Conservation (phyloP, 2,329 filamentous ascomycete species). For the Aureobasidium uvarum region DNA sequence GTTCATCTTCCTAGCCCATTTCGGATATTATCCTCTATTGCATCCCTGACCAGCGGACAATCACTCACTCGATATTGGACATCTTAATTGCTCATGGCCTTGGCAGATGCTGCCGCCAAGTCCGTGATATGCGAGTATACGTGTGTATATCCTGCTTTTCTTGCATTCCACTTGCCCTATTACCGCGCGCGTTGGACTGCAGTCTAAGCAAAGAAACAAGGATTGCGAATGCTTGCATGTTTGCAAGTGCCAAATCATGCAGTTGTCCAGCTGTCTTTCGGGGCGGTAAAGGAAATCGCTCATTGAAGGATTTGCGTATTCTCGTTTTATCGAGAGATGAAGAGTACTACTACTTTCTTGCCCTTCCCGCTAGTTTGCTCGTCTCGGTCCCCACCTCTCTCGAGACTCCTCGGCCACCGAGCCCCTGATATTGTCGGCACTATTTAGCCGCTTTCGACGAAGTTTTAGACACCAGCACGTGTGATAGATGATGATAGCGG, state of each 20-base stretch:
- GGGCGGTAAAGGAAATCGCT: background rate
- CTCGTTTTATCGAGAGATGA: conserved; percentile 3
- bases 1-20: conserved; percentile 1
- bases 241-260: background rate
- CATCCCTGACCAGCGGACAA: background rate
- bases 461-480: background rate
- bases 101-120: conserved; percentile 10
- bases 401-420: background rate
- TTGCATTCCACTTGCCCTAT: conserved; percentile 14
- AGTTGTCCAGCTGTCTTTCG: background rate
- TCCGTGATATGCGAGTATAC: conserved; percentile 5
- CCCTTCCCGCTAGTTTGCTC: background rate
- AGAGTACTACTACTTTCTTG: background rate
- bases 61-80: background rate
- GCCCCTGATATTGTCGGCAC: background rate
- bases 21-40: background rate
- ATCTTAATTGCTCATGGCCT: background rate
- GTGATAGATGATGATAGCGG: background rate
- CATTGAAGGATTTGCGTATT: background rate
- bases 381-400: background rate
- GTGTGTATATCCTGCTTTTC: conserved; percentile 6
- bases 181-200: conserved; percentile 8
- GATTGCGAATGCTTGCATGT: conserved; percentile 15
- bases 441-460: background rate
- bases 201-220: background rate